These are phyloP conservation scores for Moricandia arvensis DNA, from an alignment of 345 rosid species.

Conservation along the genomic window DNA sequence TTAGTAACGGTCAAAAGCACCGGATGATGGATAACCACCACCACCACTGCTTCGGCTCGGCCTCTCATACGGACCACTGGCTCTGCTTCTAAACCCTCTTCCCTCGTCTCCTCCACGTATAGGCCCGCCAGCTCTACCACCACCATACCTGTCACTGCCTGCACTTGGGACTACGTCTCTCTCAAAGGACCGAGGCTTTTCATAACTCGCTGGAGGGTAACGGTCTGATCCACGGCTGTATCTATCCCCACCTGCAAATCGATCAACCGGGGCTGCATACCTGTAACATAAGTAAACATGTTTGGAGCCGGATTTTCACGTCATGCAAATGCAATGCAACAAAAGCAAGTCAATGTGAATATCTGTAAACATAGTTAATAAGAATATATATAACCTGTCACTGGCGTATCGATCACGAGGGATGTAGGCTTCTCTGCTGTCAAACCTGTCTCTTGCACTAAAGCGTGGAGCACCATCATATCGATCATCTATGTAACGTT, in stretches of 20 bases:
- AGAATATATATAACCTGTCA: constrained; percentile 57
- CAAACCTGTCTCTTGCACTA: constrained; percentile 85
- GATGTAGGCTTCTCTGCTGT: constrained; percentile 68
- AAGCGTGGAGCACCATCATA: constrained; percentile 75
- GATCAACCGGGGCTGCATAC: constrained; percentile 70
- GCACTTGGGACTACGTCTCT: constrained; percentile 66
- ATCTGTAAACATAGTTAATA: neutral
- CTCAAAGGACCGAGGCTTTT: constrained; percentile 70
- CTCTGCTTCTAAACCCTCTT: constrained; percentile 68
- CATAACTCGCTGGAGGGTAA: constrained; percentile 63
- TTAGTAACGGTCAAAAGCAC: constrained; percentile 80
- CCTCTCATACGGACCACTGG: constrained; percentile 80
- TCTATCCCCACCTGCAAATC: constrained; percentile 60
- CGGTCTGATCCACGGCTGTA: constrained; percentile 73
- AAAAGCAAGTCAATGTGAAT: neutral
- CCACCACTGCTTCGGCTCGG: constrained; percentile 66
- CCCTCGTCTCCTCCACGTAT: constrained; percentile 57
- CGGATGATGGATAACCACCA: constrained; percentile 33
- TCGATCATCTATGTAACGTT: constrained; percentile 85
- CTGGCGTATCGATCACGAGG: constrained; percentile 67
- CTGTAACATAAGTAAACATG: constrained; percentile 39
- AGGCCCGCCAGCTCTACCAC: constrained; percentile 62
- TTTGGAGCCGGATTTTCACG: neutral
- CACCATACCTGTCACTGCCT: constrained; percentile 62
- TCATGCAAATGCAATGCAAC: neutral